Evolutionary conservation across 345 rosid species (phyloP), one percentile per base, ranked within the genome.

Genomic region (Ricinus communis): DNA sequence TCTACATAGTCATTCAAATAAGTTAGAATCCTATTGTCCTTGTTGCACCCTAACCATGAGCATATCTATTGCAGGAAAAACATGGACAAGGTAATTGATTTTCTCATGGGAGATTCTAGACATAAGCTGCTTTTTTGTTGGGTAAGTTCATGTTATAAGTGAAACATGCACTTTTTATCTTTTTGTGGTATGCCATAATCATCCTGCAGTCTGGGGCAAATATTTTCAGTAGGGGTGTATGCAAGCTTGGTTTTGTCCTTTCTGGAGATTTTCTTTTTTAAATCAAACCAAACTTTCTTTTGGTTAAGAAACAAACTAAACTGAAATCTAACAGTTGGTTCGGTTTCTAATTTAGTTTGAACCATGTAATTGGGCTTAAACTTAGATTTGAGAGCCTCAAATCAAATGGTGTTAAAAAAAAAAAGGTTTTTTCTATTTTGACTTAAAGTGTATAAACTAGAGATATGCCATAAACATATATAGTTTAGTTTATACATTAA

Each of bases 91-190:
- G 40, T 73, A 19, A 33, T 77, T 54, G 53, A 68, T 38, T 77
- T 62, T 73, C 66, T 77, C 61, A 36, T 73, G 3, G 41, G 70
- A 63, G 71, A 73, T 62, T 66, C 66, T 13, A 49, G 45, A 40
- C 66, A 47, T 12, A 68, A 73, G 28, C 56, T 77, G 51, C 70
- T 67, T 25, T 77, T 77, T 33, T 72, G 74, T 27, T 77, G 81
- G 81, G 81, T 77, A 66, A 66, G 80, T 67, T 33, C 51, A 31
- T 27, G 18, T 10, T 61, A 13, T 27, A 8, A 70, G 33, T 21
- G 36, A 40, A 61, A 16, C 49, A n/a, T 9, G 28, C 25, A 51
- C 22, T 49, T 45, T 14, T 55, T 22, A 33, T 33, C 6, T 33
- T 33, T 33, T 6, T 12, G 8, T 15, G 28, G 25, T 53, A 4